phyloP scores from a whole-genome alignment of 768 basidiomycete species.

The Leccinum arenicola region DNA sequence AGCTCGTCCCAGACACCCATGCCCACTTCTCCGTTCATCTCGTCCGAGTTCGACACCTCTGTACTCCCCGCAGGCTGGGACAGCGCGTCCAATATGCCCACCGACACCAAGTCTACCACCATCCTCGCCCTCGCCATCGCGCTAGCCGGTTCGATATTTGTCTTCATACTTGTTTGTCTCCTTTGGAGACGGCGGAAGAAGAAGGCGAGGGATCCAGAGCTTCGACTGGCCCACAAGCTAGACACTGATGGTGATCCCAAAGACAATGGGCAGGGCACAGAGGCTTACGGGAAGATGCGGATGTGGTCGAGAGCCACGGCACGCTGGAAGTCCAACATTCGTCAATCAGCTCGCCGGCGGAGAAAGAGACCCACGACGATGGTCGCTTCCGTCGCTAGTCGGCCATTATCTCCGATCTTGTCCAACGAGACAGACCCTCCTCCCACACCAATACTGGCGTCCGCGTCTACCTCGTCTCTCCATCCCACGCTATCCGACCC shows the following conservation, averaged over 20 bases:
- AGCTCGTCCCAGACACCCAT: slow-evolving; percentile 12
- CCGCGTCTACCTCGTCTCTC: not conserved
- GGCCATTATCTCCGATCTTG: slow-evolving; percentile 20
- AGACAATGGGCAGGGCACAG: slow-evolving; percentile 40
- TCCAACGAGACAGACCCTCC: not conserved
- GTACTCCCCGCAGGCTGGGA: slow-evolving; percentile 58
- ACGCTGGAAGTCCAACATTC: slow-evolving; percentile 65
- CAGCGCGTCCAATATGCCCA: slow-evolving; percentile 8
- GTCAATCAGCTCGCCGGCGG: slow-evolving; percentile 59
- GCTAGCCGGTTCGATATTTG: slow-evolving; percentile 58
- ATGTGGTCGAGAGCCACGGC: slow-evolving; percentile 64
- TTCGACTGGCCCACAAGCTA: slow-evolving; percentile 34
- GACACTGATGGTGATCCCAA: slow-evolving; percentile 25
- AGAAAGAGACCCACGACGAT: slow-evolving; percentile 23
- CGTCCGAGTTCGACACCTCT: slow-evolving; percentile 21
- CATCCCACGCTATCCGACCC: slow-evolving; percentile 1
- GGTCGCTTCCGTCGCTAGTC: slow-evolving; percentile 2
- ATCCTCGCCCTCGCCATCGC: slow-evolving; percentile 59
- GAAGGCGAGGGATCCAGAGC: slow-evolving; percentile 51
- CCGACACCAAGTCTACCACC: slow-evolving; percentile 39
- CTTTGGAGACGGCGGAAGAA: slow-evolving; percentile 50
- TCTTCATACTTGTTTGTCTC: slow-evolving; percentile 59
- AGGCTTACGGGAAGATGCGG: slow-evolving; percentile 50
- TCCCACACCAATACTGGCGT: slow-evolving; percentile 1
- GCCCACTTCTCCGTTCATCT: slow-evolving; percentile 13